Percentiles rank a stretch among this genome's conserved stretches.
Evolutionary conservation across 139 green algal species (phyloP).

Genomic region (Closterium sp.): DNA sequence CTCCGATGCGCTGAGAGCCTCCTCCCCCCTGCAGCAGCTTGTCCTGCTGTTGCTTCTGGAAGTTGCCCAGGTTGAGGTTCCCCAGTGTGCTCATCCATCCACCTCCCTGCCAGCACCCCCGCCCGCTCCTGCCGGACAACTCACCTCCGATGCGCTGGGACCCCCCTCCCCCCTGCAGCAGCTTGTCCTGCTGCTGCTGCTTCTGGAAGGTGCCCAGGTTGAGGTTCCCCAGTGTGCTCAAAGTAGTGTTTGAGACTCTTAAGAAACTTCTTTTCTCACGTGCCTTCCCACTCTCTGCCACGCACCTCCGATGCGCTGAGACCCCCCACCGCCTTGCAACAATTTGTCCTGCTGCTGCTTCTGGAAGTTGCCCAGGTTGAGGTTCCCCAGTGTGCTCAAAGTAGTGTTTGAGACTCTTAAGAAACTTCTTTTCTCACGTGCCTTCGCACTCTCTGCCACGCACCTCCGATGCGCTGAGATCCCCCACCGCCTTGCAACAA

Average conservation of each 20-base stretch:
- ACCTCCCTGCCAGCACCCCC: too few relatives aligned
- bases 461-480: neutral
- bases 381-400: neutral
- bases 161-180: neutral
- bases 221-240: neutral
- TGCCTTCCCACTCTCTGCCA: too few relatives aligned
- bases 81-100: neutral
- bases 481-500: neutral
- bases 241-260: too few relatives aligned
- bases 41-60: neutral
- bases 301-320: neutral
- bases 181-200: neutral
- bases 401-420: too few relatives aligned
- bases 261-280: too few relatives aligned
- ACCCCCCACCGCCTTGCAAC: neutral
- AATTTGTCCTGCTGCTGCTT: neutral
- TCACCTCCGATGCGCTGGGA: neutral
- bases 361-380: neutral
- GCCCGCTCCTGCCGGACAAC: too few relatives aligned
- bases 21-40: neutral
- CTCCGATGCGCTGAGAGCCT: neutral
- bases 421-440: too few relatives aligned
- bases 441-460: too few relatives aligned
- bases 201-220: neutral
- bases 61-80: neutral